Conservation (phyloP, 768 basidiomycete species). For the Naganishia kalamii region DNA sequence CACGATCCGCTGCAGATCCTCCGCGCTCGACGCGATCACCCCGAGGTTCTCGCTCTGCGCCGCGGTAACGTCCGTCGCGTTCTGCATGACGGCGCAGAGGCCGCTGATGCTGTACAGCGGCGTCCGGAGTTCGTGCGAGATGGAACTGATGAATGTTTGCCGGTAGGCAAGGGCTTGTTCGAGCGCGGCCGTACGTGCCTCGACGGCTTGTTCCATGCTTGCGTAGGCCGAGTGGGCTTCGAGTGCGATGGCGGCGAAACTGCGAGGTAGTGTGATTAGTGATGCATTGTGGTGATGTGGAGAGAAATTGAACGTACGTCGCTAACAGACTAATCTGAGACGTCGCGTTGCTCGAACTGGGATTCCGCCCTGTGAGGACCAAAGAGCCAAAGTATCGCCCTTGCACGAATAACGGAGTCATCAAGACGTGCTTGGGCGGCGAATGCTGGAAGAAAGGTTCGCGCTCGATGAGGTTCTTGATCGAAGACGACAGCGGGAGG, state of each 20-base stretch:
- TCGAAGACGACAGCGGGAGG: neutral
- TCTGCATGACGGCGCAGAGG: conserved; percentile 36
- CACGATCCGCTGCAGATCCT: conserved; percentile 37
- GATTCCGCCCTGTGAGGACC: neutral
- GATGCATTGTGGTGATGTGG: neutral
- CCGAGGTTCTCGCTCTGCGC: conserved; percentile 36
- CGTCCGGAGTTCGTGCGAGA: conserved; percentile 39
- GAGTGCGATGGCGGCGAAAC: conserved; percentile 22
- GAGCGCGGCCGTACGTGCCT: conserved; percentile 16
- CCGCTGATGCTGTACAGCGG: conserved; percentile 31
- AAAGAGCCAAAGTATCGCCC: conserved; percentile 13
- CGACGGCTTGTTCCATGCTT: conserved; percentile 10
- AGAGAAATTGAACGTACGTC: conserved; percentile 17
- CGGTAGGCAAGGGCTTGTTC: conserved; percentile 16
- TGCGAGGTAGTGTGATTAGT: neutral
- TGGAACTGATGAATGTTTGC: conserved; percentile 21
- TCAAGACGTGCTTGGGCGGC: conserved; percentile 12
- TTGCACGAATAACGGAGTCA: conserved; percentile 17
- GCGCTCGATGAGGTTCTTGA: neutral
- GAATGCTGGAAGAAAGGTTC: conserved; percentile 13
- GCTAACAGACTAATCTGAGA: conserved; percentile 21
- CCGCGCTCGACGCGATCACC: conserved; percentile 31
- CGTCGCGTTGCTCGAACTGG: neutral
- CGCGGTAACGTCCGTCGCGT: conserved; percentile 27
- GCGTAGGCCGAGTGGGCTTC: conserved; percentile 14